Percentiles rank a stretch among this genome's conserved stretches.
Evolutionary conservation across 495 filamentous ascomycete species (phyloP).

Genomic region (Corynascus novoguineensis): DNA sequence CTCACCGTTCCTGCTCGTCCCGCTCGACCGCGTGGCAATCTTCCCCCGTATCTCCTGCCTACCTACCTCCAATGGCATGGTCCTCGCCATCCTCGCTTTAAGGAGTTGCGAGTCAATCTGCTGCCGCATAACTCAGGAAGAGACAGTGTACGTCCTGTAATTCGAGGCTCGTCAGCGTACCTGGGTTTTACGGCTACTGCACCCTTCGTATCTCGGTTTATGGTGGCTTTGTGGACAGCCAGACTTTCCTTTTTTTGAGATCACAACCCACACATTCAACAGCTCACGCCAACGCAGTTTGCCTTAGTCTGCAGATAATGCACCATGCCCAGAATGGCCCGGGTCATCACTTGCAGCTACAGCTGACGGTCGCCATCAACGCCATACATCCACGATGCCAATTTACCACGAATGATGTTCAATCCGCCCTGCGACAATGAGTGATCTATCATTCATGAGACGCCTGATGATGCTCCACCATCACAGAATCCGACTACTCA

Average conservation of each 20-base stretch:
- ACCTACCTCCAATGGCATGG: background rate
- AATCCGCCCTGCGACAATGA: background rate
- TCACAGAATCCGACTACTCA: constrained; percentile 8
- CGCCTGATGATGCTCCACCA: constrained; percentile 1
- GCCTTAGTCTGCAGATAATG: constrained; percentile 8
- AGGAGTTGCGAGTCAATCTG: background rate
- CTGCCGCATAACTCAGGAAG: background rate
- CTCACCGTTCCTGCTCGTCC: background rate
- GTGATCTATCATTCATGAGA: constrained; percentile 13
- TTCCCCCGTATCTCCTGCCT: background rate
- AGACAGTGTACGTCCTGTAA: background rate
- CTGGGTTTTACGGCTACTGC: background rate
- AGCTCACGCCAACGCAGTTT: background rate
- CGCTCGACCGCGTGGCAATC: background rate
- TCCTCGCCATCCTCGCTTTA: background rate
- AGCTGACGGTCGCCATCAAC: constrained; percentile 5
- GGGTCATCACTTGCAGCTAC: constrained; percentile 1
- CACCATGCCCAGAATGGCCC: background rate
- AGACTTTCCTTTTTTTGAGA: background rate
- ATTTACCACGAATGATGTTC: background rate
- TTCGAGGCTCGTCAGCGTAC: background rate
- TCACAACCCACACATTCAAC: background rate
- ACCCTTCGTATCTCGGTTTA: background rate
- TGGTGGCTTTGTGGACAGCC: background rate
- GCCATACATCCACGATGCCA: background rate